These are phyloP conservation scores for Nicotiana undulata DNA, from an alignment of 257 asterid species.

Conservation along the genomic window DNA sequence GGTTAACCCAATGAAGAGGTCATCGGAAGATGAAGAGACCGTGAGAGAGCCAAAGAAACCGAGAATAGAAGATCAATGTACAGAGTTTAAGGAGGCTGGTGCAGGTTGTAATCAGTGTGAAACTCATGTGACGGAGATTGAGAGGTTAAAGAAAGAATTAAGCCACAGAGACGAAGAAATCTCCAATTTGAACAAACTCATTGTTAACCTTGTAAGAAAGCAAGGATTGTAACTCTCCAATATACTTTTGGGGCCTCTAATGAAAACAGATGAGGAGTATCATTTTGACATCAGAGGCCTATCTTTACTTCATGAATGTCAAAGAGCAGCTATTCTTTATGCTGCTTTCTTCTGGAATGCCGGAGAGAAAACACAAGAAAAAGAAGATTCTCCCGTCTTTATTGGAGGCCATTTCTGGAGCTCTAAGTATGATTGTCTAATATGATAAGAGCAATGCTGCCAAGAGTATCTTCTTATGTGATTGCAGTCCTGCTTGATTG, in stretches of 20 bases:
- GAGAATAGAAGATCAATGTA: background rate
- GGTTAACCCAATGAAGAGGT: background rate
- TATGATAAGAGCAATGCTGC: background rate
- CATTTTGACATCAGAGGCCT: background rate
- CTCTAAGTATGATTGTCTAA: background rate
- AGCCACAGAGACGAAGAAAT: slow-evolving; percentile 61
- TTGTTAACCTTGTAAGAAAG: slow-evolving; percentile 70
- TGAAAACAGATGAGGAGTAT: background rate
- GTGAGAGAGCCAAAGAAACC: background rate
- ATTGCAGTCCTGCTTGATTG: background rate
- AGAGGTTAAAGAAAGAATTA: slow-evolving; percentile 49
- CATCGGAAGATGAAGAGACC: background rate
- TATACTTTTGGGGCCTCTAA: background rate
- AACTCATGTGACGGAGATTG: slow-evolving; percentile 42
- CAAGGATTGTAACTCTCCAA: slow-evolving; percentile 52
- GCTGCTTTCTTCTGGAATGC: background rate
- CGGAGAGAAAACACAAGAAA: background rate
- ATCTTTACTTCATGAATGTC: background rate
- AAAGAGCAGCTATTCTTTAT: background rate
- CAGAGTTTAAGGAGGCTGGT: slow-evolving; percentile 14
- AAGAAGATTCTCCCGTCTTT: background rate
- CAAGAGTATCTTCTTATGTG: background rate
- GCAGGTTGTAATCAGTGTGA: slow-evolving; percentile 22
- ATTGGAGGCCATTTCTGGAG: background rate
- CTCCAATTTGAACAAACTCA: slow-evolving; percentile 47